Evolutionary conservation across 2,329 filamentous ascomycete genomes (phyloP), one percentile per base, ranked within the genome.

Genomic region (Ambrosiella cleistominuta): DNA sequence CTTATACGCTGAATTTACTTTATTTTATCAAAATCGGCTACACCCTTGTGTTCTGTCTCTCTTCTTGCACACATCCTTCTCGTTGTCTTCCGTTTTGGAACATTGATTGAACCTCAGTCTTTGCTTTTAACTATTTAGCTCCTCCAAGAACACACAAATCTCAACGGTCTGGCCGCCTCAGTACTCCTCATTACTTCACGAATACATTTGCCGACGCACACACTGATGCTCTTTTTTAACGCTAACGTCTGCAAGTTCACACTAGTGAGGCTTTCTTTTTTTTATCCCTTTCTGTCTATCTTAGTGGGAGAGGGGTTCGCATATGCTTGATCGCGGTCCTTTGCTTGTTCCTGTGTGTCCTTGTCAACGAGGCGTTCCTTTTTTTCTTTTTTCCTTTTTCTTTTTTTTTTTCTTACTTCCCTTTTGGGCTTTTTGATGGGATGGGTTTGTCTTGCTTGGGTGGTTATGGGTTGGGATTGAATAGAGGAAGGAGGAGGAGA

Each of bases 11-110:
- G 12, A n/a, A 12, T 38, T 57, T 36, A n/a, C 27, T 27, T 50
- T 38, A n/a, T 39, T 49, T 57, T n/a, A n/a, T 42, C 44, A 35
- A 35, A 38, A 4, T 12, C 27, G 2, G 19, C 40, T 15, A 6
- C 17, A 2, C 39, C 40, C 53, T 27, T 52, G 27, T 60, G 15
- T 56, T 42, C 47, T 62, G 17, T 55, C 54, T 40, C 44, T 60
- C n/a, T 49, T 62, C 53, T 44, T 51, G 42, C 44, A 36, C 38
- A 49, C 11, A 45, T 36, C 27, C 39, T 44, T 50, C 38, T 35
- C 13, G 35, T 36, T 8, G 15, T 47, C 8, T 47, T 47, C 44
- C 11, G n/a, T 47, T 47, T 47, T 47, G 2, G 12, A 42, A 11
- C 11, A 47, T 5, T 27, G n/a, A 15, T 17, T 15, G 44, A 47